A percentile compares a stretch with the other conserved stretches of the same genome.
Conservation (phyloP, 208 protist species). For the Phytomonas francai region DNA sequence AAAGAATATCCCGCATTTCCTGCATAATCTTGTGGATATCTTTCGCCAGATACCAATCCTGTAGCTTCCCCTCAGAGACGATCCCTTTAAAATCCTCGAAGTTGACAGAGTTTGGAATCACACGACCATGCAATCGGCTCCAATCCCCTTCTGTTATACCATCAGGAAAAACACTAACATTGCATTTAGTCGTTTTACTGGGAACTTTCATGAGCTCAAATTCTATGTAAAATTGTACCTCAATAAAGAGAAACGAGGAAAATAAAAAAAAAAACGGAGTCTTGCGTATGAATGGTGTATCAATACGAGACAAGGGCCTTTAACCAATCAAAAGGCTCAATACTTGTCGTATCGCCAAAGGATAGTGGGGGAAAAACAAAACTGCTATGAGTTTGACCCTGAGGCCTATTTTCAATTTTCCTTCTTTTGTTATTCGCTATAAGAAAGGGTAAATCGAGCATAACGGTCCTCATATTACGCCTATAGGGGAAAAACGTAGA, state of each 20-base stretch:
- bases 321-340: too few species aligned
- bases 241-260: conserved; percentile 3
- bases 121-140: conserved; percentile 39
- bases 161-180: conserved; percentile 6
- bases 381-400: too few species aligned
- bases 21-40: conserved; percentile 66
- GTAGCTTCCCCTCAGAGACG: conserved; percentile 29
- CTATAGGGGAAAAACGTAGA: conserved; percentile 9
- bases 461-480: neutral
- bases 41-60: conserved; percentile 42
- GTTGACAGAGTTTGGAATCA: conserved; percentile 45
- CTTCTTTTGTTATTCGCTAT: too few species aligned
- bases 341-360: too few species aligned
- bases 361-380: too few species aligned
- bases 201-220: neutral
- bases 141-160: conserved; percentile 47
- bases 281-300: neutral
- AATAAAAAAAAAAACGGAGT: conserved; percentile 16
- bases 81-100: conserved; percentile 44
- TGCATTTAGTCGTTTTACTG: neutral
- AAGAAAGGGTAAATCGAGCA: too few species aligned
- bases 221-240: neutral
- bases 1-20: conserved; percentile 57
- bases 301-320: too few species aligned
- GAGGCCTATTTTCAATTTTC: too few species aligned